phyloP scores from a whole-genome alignment of 2,329 filamentous ascomycete species.

The Aspergillus hortae region DNA sequence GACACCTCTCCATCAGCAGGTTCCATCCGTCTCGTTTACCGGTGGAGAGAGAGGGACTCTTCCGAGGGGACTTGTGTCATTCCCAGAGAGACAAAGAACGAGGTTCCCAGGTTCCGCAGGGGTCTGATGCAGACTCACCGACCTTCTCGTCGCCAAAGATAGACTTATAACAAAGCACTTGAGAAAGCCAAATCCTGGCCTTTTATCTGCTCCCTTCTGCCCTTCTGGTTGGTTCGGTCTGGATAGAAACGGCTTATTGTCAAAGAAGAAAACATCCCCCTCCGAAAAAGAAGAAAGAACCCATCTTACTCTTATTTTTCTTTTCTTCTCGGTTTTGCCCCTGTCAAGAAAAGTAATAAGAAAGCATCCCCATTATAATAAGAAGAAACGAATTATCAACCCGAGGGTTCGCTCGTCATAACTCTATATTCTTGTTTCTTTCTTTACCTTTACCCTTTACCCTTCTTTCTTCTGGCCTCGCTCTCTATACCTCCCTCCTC shows the following conservation, averaged over 20 bases:
- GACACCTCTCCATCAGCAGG: neutral
- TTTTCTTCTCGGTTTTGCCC: neutral
- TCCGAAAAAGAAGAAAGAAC: constrained; percentile 9
- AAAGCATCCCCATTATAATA: constrained; percentile 3
- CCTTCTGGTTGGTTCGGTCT: constrained; percentile 19
- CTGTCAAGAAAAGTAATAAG: constrained; percentile 4
- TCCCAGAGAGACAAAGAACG: neutral
- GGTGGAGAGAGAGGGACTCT: neutral
- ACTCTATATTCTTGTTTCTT: constrained; percentile 16
- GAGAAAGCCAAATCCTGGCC: constrained; percentile 15
- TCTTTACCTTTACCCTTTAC: constrained; percentile 9
- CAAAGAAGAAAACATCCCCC: constrained; percentile 13
- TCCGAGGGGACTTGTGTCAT: neutral
- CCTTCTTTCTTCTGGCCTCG: constrained; percentile 8
- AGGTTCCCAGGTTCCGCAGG: neutral
- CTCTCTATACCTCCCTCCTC: constrained; percentile 13
- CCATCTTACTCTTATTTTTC: neutral
- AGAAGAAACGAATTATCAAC: constrained; percentile 8
- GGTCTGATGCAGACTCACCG: neutral
- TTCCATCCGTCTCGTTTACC: constrained; percentile 1
- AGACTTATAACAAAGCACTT: constrained; percentile 19
- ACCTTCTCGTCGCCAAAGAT: constrained; percentile 9
- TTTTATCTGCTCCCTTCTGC: constrained; percentile 12
- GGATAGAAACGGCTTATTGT: constrained; percentile 16
- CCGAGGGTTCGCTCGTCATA: constrained; percentile 10